phyloP scores from a whole-genome alignment of 148 eudicot species.

The Polygonum aviculare region DNA sequence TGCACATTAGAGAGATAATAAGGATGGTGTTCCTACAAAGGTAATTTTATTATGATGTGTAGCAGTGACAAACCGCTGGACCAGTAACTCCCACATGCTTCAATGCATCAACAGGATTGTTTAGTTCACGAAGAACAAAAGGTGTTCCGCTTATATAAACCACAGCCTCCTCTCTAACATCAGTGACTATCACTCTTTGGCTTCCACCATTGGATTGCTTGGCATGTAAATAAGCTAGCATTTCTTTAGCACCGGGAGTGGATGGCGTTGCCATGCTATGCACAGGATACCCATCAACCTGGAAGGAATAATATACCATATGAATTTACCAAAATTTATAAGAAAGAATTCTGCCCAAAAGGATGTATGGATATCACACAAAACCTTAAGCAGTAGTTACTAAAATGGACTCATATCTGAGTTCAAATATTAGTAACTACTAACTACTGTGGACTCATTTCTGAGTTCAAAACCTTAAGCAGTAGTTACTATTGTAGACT shows the following conservation, averaged over 20 bases:
- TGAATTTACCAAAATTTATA: conserved; percentile 4
- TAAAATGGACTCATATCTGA: background rate
- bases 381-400: background rate
- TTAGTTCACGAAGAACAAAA: conserved; percentile 87
- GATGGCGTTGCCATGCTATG: conserved; percentile 98
- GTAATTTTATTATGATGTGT: background rate
- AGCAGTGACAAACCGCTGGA: conserved; percentile 53
- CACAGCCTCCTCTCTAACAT: conserved; percentile 92
- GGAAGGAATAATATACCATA: conserved; percentile 11
- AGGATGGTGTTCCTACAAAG: background rate
- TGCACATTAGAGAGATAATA: conserved; percentile 16
- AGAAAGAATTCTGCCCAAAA: background rate
- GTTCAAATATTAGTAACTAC: background rate
- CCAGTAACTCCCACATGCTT: conserved; percentile 96
- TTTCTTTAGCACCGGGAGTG: conserved; percentile 72
- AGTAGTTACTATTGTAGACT: no score
- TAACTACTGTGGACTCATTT: no score
- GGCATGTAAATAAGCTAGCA: conserved; percentile 72
- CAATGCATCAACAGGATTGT: conserved; percentile 83
- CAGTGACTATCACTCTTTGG: conserved; percentile 63
- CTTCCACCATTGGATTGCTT: conserved; percentile 33
- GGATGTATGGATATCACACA: background rate
- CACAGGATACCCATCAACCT: conserved; percentile 92
- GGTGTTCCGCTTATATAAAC: conserved; percentile 84
- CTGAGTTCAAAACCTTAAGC: no score